Conservation (phyloP, 2,329 filamentous ascomycete genomes). For the Didymella exigua region DNA sequence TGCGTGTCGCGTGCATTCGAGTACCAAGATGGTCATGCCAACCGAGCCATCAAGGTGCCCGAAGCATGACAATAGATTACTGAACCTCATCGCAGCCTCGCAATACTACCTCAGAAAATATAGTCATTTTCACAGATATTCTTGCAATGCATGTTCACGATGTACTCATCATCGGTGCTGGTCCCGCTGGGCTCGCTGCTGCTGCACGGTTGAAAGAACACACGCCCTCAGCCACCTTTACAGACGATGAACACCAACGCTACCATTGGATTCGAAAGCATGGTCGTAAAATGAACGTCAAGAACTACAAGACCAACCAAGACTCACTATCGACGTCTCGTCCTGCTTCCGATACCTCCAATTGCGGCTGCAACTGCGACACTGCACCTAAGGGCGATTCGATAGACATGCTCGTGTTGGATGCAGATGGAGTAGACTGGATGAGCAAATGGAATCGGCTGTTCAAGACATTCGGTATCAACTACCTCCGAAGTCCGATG, state of each 20-base stretch:
- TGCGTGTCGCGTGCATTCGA: slow-evolving; percentile 10
- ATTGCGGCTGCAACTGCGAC: slow-evolving; percentile 23
- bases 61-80: slow-evolving; percentile 6
- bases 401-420: slow-evolving; percentile 62
- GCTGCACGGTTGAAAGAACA: slow-evolving; percentile 74
- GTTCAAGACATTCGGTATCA: slow-evolving; percentile 72
- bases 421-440: slow-evolving; percentile 68
- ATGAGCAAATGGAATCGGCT: slow-evolving; percentile 72
- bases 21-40: slow-evolving; percentile 32
- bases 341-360: slow-evolving; percentile 27
- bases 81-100: neutral
- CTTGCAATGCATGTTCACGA: slow-evolving; percentile 57
- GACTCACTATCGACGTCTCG: slow-evolving; percentile 36
- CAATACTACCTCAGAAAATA: neutral
- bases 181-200: slow-evolving; percentile 75
- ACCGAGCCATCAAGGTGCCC: slow-evolving; percentile 33
- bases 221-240: slow-evolving; percentile 79
- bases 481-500: slow-evolving; percentile 77
- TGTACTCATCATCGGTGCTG: slow-evolving; percentile 74
- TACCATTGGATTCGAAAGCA: slow-evolving; percentile 78
- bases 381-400: slow-evolving; percentile 4
- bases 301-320: slow-evolving; percentile 55
- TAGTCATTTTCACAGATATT: neutral
- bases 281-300: slow-evolving; percentile 63
- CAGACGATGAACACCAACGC: slow-evolving; percentile 80